phyloP scores from a whole-genome alignment of 2,329 filamentous ascomycete genomes.

The Ceratocystis cubensis region DNA sequence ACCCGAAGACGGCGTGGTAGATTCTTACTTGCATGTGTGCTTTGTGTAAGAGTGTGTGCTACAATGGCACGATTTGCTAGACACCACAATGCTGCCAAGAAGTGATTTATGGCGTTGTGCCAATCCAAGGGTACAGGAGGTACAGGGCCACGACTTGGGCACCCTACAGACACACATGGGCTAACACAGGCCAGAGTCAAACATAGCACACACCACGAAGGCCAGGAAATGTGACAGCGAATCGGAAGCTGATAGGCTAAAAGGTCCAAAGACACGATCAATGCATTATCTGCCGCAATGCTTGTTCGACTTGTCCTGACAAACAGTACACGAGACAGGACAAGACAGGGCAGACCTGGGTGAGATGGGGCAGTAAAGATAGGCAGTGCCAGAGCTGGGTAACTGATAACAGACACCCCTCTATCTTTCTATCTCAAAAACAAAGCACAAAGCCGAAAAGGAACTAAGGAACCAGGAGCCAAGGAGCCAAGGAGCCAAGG shows the following conservation, averaged over 20 bases:
- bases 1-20: not conserved
- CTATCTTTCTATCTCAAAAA: too few species aligned
- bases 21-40: not conserved
- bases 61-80: not conserved
- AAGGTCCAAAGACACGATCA: not conserved
- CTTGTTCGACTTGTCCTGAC: not conserved
- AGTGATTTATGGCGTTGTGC: not conserved
- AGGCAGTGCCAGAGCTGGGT: too few species aligned
- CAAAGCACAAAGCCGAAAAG: too few species aligned
- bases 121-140: not conserved
- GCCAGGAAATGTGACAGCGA: not conserved
- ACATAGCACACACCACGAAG: not conserved
- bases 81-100: constrained; percentile 1
- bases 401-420: too few species aligned
- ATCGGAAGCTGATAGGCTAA: not conserved
- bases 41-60: not conserved
- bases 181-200: not conserved
- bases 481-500: not conserved
- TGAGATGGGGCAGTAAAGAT: too few species aligned
- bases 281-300: not conserved
- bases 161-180: not conserved
- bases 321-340: not conserved
- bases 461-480: not conserved
- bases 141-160: not conserved
- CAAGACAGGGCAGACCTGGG: not conserved